These are phyloP conservation scores for Parafenestella ontariensis DNA, from an alignment of 2,329 filamentous ascomycete species.

Conservation along the genomic window DNA sequence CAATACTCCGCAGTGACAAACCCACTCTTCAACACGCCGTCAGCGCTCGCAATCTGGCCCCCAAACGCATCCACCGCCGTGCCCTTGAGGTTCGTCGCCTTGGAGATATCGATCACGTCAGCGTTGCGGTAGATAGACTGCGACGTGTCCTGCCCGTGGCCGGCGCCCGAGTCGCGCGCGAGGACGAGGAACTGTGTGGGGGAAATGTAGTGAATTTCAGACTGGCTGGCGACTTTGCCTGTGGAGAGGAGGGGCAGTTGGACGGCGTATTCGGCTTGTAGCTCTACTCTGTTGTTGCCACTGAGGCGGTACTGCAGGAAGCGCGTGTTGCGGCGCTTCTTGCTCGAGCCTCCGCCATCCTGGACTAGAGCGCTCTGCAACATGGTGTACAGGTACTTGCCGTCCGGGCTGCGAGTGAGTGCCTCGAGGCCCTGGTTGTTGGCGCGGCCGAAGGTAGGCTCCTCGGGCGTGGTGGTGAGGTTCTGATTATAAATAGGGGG, in stretches of 20 bases:
- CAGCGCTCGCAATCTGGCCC: conserved; percentile 56
- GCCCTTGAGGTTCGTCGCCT: conserved; percentile 67
- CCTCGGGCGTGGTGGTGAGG: conserved; percentile 58
- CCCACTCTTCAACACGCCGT: conserved; percentile 61
- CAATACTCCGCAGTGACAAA: conserved; percentile 69
- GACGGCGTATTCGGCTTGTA: conserved; percentile 70
- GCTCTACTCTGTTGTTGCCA: conserved; percentile 52
- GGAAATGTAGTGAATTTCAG: conserved; percentile 70
- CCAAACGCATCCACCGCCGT: conserved; percentile 42
- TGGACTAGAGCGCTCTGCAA: conserved; percentile 67
- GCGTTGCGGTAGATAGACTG: conserved; percentile 70
- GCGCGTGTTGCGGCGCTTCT: conserved; percentile 64
- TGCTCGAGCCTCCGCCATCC: conserved; percentile 62
- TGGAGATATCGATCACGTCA: conserved; percentile 71
- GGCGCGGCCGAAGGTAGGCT: conserved; percentile 67
- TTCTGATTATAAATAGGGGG: conserved; percentile 66
- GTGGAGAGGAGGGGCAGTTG: conserved; percentile 66
- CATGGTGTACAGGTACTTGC: conserved; percentile 69
- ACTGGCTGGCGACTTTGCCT: conserved; percentile 68
- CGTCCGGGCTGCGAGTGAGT: conserved; percentile 67
- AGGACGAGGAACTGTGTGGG: conserved; percentile 71
- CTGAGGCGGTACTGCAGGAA: conserved; percentile 70
- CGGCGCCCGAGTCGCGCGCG: conserved; percentile 67
- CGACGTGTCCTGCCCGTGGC: conserved; percentile 62
- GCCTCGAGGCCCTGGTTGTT: conserved; percentile 83